Evolutionary conservation across 805 yeast species (phyloP), one percentile per base, ranked within the genome.

Genomic region (Monosporozyma servazzii): DNA sequence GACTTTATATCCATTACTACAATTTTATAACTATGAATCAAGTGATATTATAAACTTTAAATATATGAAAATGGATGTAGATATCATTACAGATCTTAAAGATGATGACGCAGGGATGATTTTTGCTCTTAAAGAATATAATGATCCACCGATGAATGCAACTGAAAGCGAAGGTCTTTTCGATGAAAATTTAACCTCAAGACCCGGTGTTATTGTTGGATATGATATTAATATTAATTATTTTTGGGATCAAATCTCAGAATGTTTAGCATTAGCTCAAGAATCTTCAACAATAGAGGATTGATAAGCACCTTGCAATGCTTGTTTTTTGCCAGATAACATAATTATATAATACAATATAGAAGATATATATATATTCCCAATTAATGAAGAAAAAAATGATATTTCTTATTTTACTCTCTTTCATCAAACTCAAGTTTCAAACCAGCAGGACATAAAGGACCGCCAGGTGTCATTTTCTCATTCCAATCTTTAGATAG

Each of bases 1-100:
- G 48, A 86, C 95, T 0, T 70, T 85, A 10, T 78, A 77, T 49
- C 80, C 80, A 0, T 59, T 86, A 37, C 64, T 86, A 48, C 77
- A 79, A 20, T 63, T 79, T 48, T 64, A 63, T 51, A 59, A 56
- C 1, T 56, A 60, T 53, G 71, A 48, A 61, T 61, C 51, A 25
- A 50, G 50, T 49, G 56, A 58, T n/a, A 49, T 46, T 3, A 39
- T 62, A 5, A 47, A 51, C 21, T 58, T 63, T 50, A 49, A 41
- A 8, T 63, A 57, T 47, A 59, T 51, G 46, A 57, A 64, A 40
- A 18, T 56, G 30, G 65, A 70, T 45, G 54, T 65, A 45, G 58
- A 60, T 33, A 68, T 63, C 0, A 52, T 52, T 11, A 56, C 53
- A 20, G 63, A 60, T 23, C 70, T 71, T 40, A 77, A 75, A 56